Evolutionary conservation across 768 basidiomycete genomes (phyloP).

Genomic region (Suillus americanus): DNA sequence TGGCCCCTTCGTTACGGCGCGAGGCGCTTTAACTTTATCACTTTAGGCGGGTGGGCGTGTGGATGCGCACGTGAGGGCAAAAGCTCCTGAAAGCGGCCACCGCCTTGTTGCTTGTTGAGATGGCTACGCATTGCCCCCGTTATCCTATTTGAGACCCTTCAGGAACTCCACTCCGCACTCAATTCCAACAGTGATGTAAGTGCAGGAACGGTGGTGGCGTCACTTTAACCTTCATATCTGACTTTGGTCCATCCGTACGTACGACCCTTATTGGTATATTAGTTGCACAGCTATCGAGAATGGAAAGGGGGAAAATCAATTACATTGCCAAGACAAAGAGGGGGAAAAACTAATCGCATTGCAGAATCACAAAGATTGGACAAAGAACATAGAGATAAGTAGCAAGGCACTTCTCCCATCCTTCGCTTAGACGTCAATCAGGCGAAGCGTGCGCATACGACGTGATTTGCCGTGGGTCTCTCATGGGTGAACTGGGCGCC

Average conservation of each 20-base stretch:
- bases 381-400: neutral
- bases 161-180: slow-evolving; percentile 2
- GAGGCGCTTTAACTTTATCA: slow-evolving; percentile 6
- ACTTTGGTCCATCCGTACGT: neutral
- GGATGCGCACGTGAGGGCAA: neutral
- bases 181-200: slow-evolving; percentile 5
- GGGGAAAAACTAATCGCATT: too few relatives aligned
- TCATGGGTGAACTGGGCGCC: slow-evolving; percentile 2
- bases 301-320: slow-evolving; percentile 3
- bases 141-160: slow-evolving; percentile 27
- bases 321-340: neutral
- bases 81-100: slow-evolving; percentile 11
- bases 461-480: neutral
- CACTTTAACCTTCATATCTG: slow-evolving; percentile 1
- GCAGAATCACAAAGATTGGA: neutral
- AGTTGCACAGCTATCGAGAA: neutral
- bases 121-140: slow-evolving; percentile 37
- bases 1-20: neutral
- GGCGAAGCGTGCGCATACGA: neutral
- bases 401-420: slow-evolving; percentile 3
- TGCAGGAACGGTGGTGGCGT: slow-evolving; percentile 5
- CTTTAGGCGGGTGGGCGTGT: neutral
- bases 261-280: neutral
- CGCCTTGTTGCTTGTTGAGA: slow-evolving; percentile 19
- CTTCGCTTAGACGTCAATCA: slow-evolving; percentile 7